Base-by-base conservation (phyloP, 106 monocot genomes). In the Posidonia australis region DNA sequence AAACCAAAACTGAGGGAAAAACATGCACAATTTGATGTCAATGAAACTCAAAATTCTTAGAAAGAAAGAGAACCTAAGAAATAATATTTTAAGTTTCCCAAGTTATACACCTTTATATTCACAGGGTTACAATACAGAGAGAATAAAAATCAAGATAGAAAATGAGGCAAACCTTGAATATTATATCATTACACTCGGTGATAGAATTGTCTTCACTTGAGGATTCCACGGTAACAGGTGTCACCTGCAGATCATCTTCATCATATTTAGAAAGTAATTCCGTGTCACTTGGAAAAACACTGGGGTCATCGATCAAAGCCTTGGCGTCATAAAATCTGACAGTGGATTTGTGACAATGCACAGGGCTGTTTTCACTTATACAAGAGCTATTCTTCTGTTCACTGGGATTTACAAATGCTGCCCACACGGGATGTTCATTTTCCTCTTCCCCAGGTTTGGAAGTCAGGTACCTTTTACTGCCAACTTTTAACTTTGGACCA, bases 301-400 rank as follows among this genome's bases (percentile, higher is more conserved):
- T 16, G 25, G 41, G 18, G 5, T 43, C 61, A 20, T 61, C 61
- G 41, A n/a, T 32, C 7, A 41, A 41, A 0, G 61, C 12, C 36
- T 29, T 16, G 12, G 36, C 61, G 41, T 61, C 61, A 61, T 61
- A 61, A 61, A 61, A 61, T 61, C 41, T 61, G n/a, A 43, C 29
- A 14, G 27, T 5, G 17, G 61, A 61, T 9, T 61, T 5, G 4
- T 42, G 19, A 30, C 9, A 9, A 32, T 5, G n/a, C 29, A 9
- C 36, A 36, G 31, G 41, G 19, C 61, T 57, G 26, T 57, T 61
- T 32, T 61, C 42, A 42, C 14, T 19, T 41, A 19, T n/a, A 41
- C 9, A 42, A 41, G 42, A 19, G 19, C 22, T 25, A 28, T 17
- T 58, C 11, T 17, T 14, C 58, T 28, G 25, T 30, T 16, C 25